These are phyloP conservation scores for Brassica hybrid DNA, from an alignment of 441 rosid species.

Conservation along the genomic window DNA sequence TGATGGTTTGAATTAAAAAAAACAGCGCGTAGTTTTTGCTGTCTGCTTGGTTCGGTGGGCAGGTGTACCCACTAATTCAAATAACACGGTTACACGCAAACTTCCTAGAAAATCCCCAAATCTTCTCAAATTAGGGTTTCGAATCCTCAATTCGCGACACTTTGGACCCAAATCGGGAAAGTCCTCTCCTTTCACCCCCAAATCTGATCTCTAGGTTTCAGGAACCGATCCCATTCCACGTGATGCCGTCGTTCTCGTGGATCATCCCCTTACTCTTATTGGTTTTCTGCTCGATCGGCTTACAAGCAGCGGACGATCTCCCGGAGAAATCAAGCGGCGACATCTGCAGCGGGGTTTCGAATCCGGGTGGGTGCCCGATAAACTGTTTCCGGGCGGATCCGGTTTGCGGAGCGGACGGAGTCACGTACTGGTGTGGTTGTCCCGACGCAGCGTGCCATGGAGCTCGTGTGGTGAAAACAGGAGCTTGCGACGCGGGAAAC, in stretches of 20 bases:
- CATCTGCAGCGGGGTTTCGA: constrained; percentile 39
- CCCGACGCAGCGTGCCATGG: constrained; percentile 74
- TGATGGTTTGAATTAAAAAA: not conserved
- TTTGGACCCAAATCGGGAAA: not conserved
- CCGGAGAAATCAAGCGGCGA: constrained; percentile 40
- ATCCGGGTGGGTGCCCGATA: constrained; percentile 60
- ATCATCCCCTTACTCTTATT: constrained; percentile 7
- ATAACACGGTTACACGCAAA: constrained; percentile 27
- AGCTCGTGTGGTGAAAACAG: constrained; percentile 63
- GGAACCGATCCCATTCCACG: constrained; percentile 1
- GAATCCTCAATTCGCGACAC: not conserved
- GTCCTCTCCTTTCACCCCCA: constrained; percentile 2
- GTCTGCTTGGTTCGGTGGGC: not conserved
- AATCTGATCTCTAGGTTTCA: not conserved
- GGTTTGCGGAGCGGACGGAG: constrained; percentile 79
- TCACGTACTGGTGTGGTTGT: constrained; percentile 93
- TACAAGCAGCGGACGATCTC: constrained; percentile 33
- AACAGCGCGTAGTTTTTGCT: constrained; percentile 21
- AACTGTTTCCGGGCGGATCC: constrained; percentile 84
- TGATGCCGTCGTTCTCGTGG: constrained; percentile 30
- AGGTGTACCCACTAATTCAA: constrained; percentile 25
- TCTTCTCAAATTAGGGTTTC: constrained; percentile 38
- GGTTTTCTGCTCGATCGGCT: constrained; percentile 37
- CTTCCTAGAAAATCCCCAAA: constrained; percentile 34
- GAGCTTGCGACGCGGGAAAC: constrained; percentile 72